phyloP scores from a whole-genome alignment of 1,284 basidiomycete genomes.

The Fomitopsis betulina region DNA sequence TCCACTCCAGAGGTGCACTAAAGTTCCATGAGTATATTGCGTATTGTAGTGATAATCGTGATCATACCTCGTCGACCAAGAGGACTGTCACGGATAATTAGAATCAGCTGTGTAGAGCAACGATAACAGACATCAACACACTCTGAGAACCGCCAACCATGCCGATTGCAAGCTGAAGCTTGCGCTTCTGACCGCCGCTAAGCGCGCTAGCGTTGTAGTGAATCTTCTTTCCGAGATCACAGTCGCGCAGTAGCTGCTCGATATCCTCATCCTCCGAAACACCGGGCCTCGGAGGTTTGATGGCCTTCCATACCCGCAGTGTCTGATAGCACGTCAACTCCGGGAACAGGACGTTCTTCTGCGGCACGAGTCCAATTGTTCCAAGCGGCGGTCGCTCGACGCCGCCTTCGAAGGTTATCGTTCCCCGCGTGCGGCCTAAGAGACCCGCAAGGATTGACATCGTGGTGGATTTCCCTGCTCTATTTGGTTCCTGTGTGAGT shows the following conservation, averaged over 20 bases:
- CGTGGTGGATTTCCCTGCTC: slow-evolving; percentile 77
- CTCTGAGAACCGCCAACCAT: slow-evolving; percentile 70
- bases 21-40: not conserved
- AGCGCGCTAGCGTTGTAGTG: slow-evolving; percentile 60
- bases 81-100: slow-evolving; percentile 40
- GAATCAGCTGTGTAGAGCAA: not conserved
- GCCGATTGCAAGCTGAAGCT: slow-evolving; percentile 77
- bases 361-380: slow-evolving; percentile 71
- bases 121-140: slow-evolving; percentile 24
- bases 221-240: slow-evolving; percentile 67
- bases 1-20: slow-evolving; percentile 78
- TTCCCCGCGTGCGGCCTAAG: slow-evolving; percentile 53
- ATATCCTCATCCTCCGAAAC: slow-evolving; percentile 49
- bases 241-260: slow-evolving; percentile 62
- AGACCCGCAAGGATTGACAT: slow-evolving; percentile 66
- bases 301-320: slow-evolving; percentile 64
- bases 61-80: slow-evolving; percentile 58
- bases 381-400: slow-evolving; percentile 49
- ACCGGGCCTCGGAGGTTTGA: slow-evolving; percentile 56
- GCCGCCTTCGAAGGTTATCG: slow-evolving; percentile 59
- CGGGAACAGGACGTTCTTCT: slow-evolving; percentile 80
- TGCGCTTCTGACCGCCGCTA: slow-evolving; percentile 79
- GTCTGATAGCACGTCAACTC: slow-evolving; percentile 75
- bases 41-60: not conserved
- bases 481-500: slow-evolving; percentile 19